Percentiles rank a stretch among this genome's conserved stretches.
Conservation (phyloP, 805 yeast species). For the Candida ponderosae region DNA sequence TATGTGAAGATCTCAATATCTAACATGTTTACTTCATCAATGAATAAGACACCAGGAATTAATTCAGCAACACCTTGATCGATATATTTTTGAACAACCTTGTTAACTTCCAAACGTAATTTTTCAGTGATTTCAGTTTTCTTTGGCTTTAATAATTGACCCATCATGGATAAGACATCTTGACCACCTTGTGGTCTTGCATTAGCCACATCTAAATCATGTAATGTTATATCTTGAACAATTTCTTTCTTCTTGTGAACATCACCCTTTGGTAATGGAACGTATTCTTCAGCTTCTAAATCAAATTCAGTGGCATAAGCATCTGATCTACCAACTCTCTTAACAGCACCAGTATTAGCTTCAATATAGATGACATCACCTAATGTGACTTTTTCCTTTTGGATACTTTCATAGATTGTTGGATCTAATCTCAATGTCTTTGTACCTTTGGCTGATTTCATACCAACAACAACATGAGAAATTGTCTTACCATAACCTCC, state of each 20-base stretch:
- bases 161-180: constrained; percentile 93
- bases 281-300: constrained; percentile 97
- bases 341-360: constrained; percentile 95
- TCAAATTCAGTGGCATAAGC: constrained; percentile 98
- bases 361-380: constrained; percentile 98
- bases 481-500: constrained; percentile 98
- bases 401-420: constrained; percentile 85
- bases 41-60: constrained; percentile 95
- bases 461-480: constrained; percentile 87
- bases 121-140: constrained; percentile 97
- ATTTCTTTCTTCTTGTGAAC: constrained; percentile 97
- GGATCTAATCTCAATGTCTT: constrained; percentile 88
- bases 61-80: constrained; percentile 98
- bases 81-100: constrained; percentile 91
- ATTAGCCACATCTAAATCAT: constrained; percentile 93
- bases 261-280: constrained; percentile 97
- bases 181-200: constrained; percentile 97
- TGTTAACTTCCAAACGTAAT: constrained; percentile 86
- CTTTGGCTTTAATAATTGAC: constrained; percentile 90
- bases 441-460: constrained; percentile 87
- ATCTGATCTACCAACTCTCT: constrained; percentile 96
- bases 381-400: constrained; percentile 86
- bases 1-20: constrained; percentile 96
- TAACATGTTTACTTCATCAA: constrained; percentile 97
- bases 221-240: constrained; percentile 94